Evolutionary conservation across 805 yeast species (phyloP).

Genomic region (Wilhelminamyces savonicus): DNA sequence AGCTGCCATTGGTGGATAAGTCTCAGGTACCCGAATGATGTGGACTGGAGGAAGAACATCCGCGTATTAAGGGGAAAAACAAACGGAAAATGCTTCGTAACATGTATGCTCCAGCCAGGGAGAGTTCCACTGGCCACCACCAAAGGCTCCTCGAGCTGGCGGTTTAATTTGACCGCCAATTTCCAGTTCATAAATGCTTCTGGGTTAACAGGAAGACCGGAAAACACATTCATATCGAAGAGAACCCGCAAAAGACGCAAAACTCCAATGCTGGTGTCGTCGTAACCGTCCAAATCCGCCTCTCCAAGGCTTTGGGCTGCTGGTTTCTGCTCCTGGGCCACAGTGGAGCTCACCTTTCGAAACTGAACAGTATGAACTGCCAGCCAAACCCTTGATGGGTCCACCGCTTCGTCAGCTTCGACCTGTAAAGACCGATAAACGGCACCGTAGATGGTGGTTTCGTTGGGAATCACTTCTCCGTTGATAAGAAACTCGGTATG

Average conservation of each 20-base stretch:
- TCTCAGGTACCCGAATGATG: slow-evolving; percentile 88
- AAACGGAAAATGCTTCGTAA: slow-evolving; percentile 74
- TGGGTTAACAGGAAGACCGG: slow-evolving; percentile 1
- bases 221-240: slow-evolving; percentile 29
- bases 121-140: slow-evolving; percentile 80
- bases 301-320: too few relatives aligned
- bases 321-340: slow-evolving; percentile 4
- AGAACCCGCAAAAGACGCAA: slow-evolving; percentile 45
- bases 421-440: slow-evolving; percentile 46
- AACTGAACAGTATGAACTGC: slow-evolving; percentile 47
- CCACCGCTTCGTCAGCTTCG: slow-evolving; percentile 32
- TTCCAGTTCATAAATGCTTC: slow-evolving; percentile 62
- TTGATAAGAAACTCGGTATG: slow-evolving; percentile 52
- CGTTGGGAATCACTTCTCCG: slow-evolving; percentile 53
- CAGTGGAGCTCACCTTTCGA: slow-evolving; percentile 20
- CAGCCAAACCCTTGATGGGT: slow-evolving; percentile 52
- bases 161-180: slow-evolving; percentile 74
- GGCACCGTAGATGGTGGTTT: slow-evolving; percentile 74
- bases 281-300: slow-evolving; percentile 15
- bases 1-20: slow-evolving; percentile 72
- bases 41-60: slow-evolving; percentile 69
- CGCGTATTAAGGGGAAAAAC: slow-evolving; percentile 81
- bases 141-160: slow-evolving; percentile 86
- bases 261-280: slow-evolving; percentile 29
- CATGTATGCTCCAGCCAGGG: slow-evolving; percentile 76